phyloP scores from a whole-genome alignment of 202 grass and related monocot genomes.

The Thinopyrum obtusiflorum region DNA sequence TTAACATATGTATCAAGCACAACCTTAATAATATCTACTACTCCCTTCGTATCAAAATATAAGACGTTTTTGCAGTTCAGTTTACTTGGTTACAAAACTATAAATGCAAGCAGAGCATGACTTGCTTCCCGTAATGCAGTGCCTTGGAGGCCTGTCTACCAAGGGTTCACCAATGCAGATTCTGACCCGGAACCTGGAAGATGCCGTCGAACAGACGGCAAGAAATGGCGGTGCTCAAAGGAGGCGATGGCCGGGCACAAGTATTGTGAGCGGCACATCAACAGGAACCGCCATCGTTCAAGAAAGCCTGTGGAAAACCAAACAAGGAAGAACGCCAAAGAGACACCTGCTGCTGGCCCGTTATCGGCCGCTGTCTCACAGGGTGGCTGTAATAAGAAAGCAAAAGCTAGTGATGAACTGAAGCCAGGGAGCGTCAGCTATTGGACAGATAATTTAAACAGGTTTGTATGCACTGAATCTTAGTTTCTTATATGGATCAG shows the following conservation, averaged over 20 bases:
- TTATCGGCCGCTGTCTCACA: slow-evolving; percentile 19
- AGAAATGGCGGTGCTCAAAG: slow-evolving; percentile 98
- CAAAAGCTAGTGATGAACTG: slow-evolving; percentile 33
- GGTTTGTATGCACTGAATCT: slow-evolving; percentile 24
- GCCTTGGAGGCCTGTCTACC: slow-evolving; percentile 59
- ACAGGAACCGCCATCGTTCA: slow-evolving; percentile 98
- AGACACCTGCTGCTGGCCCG: slow-evolving; percentile 19
- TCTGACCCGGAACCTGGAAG: slow-evolving; percentile 89
- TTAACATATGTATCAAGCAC: neutral
- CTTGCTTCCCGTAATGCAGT: slow-evolving; percentile 37
- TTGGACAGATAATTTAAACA: slow-evolving; percentile 46
- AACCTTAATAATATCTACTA: neutral
- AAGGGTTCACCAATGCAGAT: slow-evolving; percentile 54
- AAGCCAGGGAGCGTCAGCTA: slow-evolving; percentile 34
- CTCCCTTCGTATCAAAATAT: too few species aligned
- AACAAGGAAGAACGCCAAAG: slow-evolving; percentile 48
- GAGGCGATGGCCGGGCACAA: slow-evolving; percentile 89
- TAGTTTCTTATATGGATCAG: neutral
- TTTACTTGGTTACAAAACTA: neutral
- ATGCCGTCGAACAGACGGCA: slow-evolving; percentile 93
- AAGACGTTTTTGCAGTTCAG: too few species aligned
- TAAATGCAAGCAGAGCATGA: slow-evolving; percentile 10
- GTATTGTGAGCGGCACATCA: slow-evolving; percentile 97
- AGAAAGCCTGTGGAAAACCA: slow-evolving; percentile 99
- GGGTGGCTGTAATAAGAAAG: slow-evolving; percentile 51